Percentiles rank a stretch among this genome's conserved stretches.
Evolutionary conservation across 208 protist genomes (phyloP).

Genomic region (Dictyostelium gargantuum): DNA sequence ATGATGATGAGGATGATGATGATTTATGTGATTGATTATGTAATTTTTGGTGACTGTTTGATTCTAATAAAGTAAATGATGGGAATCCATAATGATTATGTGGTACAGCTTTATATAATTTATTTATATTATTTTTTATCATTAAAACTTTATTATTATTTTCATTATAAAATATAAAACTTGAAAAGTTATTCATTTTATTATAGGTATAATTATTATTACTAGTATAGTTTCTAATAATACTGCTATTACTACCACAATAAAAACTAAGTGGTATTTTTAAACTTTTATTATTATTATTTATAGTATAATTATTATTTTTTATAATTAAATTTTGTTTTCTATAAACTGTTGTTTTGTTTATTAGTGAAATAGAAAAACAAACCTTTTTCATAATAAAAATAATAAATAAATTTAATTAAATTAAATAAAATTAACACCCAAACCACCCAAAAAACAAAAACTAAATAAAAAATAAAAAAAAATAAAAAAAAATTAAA

Average conservation of each 20-base stretch:
- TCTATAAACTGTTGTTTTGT: not conserved
- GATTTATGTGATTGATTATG: not conserved
- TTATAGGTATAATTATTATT: not conserved
- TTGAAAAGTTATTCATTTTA: not conserved
- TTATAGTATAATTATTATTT: too few species aligned
- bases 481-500: too few species aligned
- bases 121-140: not conserved
- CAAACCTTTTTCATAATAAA: not conserved
- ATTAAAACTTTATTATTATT: not conserved
- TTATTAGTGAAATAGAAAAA: not conserved
- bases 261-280: not conserved
- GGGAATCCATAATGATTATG: conserved; percentile 14
- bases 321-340: too few species aligned
- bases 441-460: too few species aligned
- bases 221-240: too few species aligned
- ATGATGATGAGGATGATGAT: not conserved
- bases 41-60: not conserved
- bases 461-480: too few species aligned
- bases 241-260: not conserved
- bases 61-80: not conserved
- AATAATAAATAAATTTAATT: too few species aligned
- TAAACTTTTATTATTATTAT: not conserved
- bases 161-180: not conserved
- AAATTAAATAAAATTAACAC: too few species aligned
- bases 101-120: not conserved